These are phyloP conservation scores for Rhizopogon rudus DNA, from an alignment of 768 basidiomycete species.

Conservation along the genomic window DNA sequence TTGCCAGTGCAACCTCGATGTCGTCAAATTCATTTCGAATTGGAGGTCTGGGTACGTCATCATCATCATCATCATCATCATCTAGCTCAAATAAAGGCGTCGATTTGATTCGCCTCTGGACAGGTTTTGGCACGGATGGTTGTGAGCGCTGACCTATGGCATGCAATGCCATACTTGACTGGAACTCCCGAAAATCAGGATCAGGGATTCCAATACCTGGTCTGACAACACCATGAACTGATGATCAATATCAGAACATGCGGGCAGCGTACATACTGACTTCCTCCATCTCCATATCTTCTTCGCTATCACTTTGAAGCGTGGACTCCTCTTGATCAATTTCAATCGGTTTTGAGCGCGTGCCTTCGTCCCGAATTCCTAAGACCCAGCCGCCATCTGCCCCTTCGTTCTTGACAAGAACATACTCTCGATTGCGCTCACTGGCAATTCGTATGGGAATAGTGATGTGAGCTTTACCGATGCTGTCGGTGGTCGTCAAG, in stretches of 20 bases:
- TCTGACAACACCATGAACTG: conserved; percentile 15
- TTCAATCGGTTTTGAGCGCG: conserved; percentile 78
- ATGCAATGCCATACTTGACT: conserved; percentile 53
- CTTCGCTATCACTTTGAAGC: conserved; percentile 33
- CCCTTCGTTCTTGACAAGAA: conserved; percentile 90
- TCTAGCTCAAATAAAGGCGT: conserved; percentile 52
- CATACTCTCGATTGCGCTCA: conserved; percentile 90
- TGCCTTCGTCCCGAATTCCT: conserved; percentile 86
- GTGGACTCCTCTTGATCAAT: conserved; percentile 61
- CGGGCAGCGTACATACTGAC: conserved; percentile 53
- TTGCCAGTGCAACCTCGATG: conserved; percentile 56
- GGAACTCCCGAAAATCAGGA: conserved; percentile 60
- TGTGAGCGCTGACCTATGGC: conserved; percentile 49
- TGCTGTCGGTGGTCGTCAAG: conserved; percentile 85
- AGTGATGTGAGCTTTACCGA: conserved; percentile 83
- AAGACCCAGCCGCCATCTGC: conserved; percentile 90
- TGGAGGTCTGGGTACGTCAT: conserved; percentile 22
- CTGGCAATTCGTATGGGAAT: conserved; percentile 95
- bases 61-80: conserved; percentile 52
- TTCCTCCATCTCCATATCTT: conserved; percentile 77
- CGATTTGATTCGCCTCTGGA: conserved; percentile 29
- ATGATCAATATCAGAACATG: neutral
- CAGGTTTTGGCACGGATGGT: conserved; percentile 20
- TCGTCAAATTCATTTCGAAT: conserved; percentile 23
- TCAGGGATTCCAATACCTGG: conserved; percentile 38